Evolutionary conservation across 176 grass and related monocot species (phyloP).

Genomic region (Urochloa ruziziensis): DNA sequence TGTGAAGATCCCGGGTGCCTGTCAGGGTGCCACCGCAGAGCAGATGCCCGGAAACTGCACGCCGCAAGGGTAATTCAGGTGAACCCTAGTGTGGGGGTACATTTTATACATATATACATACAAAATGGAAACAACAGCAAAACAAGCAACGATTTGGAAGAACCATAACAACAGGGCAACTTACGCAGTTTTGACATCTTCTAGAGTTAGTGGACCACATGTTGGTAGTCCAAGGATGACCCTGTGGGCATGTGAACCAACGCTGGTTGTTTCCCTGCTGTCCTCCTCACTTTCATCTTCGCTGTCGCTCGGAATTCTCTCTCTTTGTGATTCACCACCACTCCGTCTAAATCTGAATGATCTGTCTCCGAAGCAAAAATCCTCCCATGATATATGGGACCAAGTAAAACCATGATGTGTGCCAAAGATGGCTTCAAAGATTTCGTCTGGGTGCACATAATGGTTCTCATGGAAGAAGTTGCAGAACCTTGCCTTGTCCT

Average conservation of each 20-base stretch:
- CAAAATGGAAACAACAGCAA: background rate
- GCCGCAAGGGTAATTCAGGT: constrained; percentile 5
- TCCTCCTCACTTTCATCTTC: constrained; percentile 55
- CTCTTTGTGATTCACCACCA: constrained; percentile 39
- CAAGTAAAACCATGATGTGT: constrained; percentile 49
- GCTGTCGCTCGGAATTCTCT: constrained; percentile 41
- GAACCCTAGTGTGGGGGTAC: background rate
- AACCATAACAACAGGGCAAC: constrained; percentile 16
- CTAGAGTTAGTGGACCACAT: constrained; percentile 58
- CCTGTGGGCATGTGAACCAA: constrained; percentile 66
- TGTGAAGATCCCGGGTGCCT: constrained; percentile 77
- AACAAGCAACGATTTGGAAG: constrained; percentile 9
- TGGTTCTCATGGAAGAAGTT: constrained; percentile 57
- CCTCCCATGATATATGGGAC: constrained; percentile 61
- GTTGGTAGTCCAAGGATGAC: constrained; percentile 57
- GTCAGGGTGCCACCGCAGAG: constrained; percentile 96
- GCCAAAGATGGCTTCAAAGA: constrained; percentile 65
- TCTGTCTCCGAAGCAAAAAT: constrained; percentile 47
- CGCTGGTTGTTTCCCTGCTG: constrained; percentile 26
- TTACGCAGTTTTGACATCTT: constrained; percentile 89
- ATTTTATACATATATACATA: background rate
- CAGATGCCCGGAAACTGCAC: constrained; percentile 66
- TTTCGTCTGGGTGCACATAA: constrained; percentile 53
- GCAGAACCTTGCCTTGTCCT: constrained; percentile 37
- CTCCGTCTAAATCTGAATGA: constrained; percentile 46